A percentile compares a stretch with the other conserved stretches of the same genome.
Conservation (phyloP, 768 basidiomycete species). For the Tulasnella sp. region DNA sequence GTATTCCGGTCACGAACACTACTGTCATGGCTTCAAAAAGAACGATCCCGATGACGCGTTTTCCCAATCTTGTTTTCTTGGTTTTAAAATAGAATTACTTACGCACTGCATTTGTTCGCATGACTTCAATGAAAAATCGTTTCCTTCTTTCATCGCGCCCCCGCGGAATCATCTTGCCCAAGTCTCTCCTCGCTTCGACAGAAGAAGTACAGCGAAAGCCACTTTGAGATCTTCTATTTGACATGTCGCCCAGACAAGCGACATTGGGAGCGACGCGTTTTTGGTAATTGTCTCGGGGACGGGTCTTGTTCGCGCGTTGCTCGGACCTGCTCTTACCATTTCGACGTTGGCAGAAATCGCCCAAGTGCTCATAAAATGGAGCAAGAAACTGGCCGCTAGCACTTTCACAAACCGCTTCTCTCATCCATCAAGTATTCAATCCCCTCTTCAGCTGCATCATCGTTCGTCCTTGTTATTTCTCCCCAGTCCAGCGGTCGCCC, state of each 20-base stretch:
- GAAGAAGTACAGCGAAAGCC: not conserved
- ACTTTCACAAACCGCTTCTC: not conserved
- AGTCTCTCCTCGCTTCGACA: not conserved
- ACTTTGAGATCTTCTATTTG: not conserved
- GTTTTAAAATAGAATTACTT: not conserved
- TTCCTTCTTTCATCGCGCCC: not conserved
- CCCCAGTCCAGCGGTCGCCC: not conserved
- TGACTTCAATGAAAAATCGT: not conserved
- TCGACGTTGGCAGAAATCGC: not conserved
- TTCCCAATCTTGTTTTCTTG: not conserved
- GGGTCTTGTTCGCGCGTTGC: not conserved
- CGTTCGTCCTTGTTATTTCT: not conserved
- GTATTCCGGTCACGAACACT: not conserved
- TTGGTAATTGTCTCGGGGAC: not conserved
- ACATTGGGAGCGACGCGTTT: not conserved
- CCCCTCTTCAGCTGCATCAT: not conserved
- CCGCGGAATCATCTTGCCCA: not conserved
- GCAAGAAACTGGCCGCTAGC: too few relatives aligned
- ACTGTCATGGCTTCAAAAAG: not conserved
- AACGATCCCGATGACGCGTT: not conserved
- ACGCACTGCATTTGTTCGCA: not conserved
- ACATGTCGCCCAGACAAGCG: not conserved
- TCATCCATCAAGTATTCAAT: not conserved
- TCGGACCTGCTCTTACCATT: not conserved
- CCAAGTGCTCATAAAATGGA: not conserved